Conservation (phyloP, 1,284 basidiomycete genomes). For the Heterobasidion irregulare region DNA sequence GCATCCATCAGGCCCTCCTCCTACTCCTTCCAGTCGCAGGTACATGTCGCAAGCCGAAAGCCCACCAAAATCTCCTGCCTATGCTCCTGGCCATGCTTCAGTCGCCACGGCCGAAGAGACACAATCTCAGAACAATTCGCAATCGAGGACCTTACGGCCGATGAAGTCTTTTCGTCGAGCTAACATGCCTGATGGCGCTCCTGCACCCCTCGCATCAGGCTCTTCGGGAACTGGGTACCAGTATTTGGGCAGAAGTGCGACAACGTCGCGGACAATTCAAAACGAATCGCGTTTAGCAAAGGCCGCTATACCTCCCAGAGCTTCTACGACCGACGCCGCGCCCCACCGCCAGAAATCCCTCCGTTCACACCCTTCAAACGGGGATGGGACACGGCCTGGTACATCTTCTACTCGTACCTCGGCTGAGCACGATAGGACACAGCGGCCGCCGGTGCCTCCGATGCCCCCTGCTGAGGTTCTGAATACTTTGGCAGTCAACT, state of each 20-base stretch:
- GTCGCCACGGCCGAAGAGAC: background rate
- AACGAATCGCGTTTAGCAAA: background rate
- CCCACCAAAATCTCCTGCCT: background rate
- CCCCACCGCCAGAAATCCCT: constrained; percentile 1
- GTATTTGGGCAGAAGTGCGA: background rate
- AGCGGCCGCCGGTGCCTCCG: constrained; percentile 24
- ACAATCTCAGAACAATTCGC: background rate
- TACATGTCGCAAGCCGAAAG: background rate
- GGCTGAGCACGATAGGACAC: background rate
- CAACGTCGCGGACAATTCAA: background rate
- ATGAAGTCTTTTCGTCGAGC: background rate
- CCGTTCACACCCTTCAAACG: constrained; percentile 7
- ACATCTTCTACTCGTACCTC: background rate
- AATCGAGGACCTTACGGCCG: background rate
- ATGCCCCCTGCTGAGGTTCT: constrained; percentile 22
- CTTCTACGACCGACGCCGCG: background rate
- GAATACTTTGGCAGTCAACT: constrained; percentile 5
- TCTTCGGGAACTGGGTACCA: background rate
- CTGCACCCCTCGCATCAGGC: background rate
- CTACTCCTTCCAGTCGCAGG: background rate
- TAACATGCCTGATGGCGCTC: background rate
- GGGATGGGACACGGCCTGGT: background rate
- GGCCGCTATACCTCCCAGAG: background rate
- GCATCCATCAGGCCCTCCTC: constrained; percentile 23
- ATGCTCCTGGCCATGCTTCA: too few relatives aligned